These are phyloP conservation scores for Zalaria sp. DNA, from an alignment of 2,329 filamentous ascomycete genomes.

Conservation along the genomic window DNA sequence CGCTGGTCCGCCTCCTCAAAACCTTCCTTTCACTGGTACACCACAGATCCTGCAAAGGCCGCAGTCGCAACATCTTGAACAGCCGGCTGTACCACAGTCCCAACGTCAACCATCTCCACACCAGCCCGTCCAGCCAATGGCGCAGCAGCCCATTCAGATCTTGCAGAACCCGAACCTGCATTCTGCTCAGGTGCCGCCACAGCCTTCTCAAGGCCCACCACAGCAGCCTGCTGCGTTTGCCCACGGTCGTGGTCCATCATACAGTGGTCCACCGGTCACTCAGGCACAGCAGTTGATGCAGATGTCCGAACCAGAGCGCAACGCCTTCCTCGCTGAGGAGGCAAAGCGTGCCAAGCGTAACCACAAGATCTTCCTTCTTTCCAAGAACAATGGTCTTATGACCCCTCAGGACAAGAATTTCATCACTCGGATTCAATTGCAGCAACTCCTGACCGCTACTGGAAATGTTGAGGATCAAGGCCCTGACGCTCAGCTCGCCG, in stretches of 20 bases:
- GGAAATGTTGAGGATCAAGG: constrained; percentile 72
- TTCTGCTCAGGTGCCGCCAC: background rate
- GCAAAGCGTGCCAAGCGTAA: constrained; percentile 92
- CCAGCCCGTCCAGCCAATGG: constrained; percentile 26
- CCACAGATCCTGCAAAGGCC: constrained; percentile 25
- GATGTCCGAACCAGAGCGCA: constrained; percentile 71
- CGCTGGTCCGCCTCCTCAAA: constrained; percentile 15
- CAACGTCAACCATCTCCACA: constrained; percentile 16
- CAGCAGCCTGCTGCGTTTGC: background rate
- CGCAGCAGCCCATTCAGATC: constrained; percentile 50
- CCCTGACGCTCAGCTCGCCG: constrained; percentile 65
- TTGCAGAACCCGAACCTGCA: constrained; percentile 58
- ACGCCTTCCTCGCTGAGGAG: constrained; percentile 75
- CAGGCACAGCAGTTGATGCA: constrained; percentile 62
- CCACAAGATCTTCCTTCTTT: constrained; percentile 90
- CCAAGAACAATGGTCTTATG: constrained; percentile 93
- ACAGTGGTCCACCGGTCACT: constrained; percentile 39
- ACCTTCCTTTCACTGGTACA: constrained; percentile 29
- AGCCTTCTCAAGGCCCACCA: constrained; percentile 2
- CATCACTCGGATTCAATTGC: constrained; percentile 92
- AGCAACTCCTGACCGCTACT: constrained; percentile 86
- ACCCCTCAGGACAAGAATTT: constrained; percentile 99
- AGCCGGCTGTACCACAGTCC: constrained; percentile 11
- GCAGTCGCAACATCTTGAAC: constrained; percentile 9
- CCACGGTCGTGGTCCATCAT: constrained; percentile 33